Conservation (phyloP, 228 moss, liverwort and hornwort species). For the Sphagnum fallax region DNA sequence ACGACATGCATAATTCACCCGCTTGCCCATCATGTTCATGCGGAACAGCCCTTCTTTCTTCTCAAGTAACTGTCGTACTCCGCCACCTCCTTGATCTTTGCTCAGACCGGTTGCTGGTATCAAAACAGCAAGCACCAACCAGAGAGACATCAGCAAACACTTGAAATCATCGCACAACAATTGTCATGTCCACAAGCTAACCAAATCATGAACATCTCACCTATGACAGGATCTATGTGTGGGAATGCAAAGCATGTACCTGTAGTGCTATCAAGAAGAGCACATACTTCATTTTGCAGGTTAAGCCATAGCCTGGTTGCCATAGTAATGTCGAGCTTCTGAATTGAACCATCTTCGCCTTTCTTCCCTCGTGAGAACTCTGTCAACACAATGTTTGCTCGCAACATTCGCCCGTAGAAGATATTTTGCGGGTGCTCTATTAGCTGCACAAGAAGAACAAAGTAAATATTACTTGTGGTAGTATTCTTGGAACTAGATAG, state of each 20-base stretch:
- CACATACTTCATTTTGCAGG: slow-evolving; percentile 88
- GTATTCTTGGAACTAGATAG: neutral
- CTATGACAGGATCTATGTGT: no score
- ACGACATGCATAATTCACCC: slow-evolving; percentile 96
- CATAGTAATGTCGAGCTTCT: slow-evolving; percentile 46
- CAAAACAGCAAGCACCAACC: neutral
- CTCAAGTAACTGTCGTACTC: slow-evolving; percentile 89
- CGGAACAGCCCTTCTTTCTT: slow-evolving; percentile 96
- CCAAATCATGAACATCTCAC: no score
- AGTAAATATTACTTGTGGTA: no score
- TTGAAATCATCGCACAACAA: no score
- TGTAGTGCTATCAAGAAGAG: slow-evolving; percentile 86
- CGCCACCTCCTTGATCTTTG: slow-evolving; percentile 64
- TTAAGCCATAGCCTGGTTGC: slow-evolving; percentile 74
- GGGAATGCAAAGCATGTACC: slow-evolving; percentile 24
- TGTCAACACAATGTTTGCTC: slow-evolving; percentile 70
- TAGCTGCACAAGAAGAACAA: slow-evolving; percentile 33
- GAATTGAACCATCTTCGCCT: slow-evolving; percentile 48
- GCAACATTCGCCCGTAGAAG: slow-evolving; percentile 77
- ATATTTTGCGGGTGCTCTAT: slow-evolving; percentile 96
- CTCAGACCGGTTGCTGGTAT: slow-evolving; percentile 48
- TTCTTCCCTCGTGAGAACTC: slow-evolving; percentile 71
- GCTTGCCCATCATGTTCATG: slow-evolving; percentile 99
- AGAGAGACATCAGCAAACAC: neutral
- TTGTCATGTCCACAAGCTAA: no score